Conservation (phyloP, 768 basidiomycete species). For the Suillus luteus region DNA sequence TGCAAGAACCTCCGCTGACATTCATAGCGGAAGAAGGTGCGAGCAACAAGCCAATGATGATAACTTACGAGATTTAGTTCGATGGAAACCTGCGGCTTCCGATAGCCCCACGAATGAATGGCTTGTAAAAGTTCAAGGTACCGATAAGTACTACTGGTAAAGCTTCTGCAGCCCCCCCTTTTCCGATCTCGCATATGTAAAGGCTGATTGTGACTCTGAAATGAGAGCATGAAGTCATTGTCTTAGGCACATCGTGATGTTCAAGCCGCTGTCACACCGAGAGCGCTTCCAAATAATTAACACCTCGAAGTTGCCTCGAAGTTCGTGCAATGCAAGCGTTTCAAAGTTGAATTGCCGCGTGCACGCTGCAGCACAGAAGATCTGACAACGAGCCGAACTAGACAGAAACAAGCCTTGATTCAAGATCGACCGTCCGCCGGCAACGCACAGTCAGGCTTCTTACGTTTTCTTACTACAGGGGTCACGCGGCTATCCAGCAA, state of each 20-base stretch:
- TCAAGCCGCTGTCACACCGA: neutral
- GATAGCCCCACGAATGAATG: conserved; percentile 1
- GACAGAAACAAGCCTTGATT: neutral
- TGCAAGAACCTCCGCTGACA: conserved; percentile 4
- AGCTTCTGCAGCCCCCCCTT: conserved; percentile 3
- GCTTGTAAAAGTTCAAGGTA: neutral
- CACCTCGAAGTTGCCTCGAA: neutral
- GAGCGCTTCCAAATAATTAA: conserved; percentile 7
- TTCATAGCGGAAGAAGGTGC: conserved; percentile 8
- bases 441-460: conserved; percentile 1
- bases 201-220: conserved; percentile 4
- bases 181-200: conserved; percentile 5
- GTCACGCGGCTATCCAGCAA: neutral
- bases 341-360: conserved; percentile 1
- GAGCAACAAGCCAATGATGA: neutral
- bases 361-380: conserved; percentile 4
- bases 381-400: neutral
- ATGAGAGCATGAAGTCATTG: conserved; percentile 4
- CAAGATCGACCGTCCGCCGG: conserved; percentile 1
- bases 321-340: neutral
- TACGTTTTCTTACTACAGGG: conserved; percentile 2
- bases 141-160: conserved; percentile 7
- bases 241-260: conserved; percentile 2
- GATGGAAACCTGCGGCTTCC: neutral
- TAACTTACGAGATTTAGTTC: conserved; percentile 1